Conservation (phyloP, 2,329 filamentous ascomycete species). For the Ophiostoma novo-ulmi region DNA sequence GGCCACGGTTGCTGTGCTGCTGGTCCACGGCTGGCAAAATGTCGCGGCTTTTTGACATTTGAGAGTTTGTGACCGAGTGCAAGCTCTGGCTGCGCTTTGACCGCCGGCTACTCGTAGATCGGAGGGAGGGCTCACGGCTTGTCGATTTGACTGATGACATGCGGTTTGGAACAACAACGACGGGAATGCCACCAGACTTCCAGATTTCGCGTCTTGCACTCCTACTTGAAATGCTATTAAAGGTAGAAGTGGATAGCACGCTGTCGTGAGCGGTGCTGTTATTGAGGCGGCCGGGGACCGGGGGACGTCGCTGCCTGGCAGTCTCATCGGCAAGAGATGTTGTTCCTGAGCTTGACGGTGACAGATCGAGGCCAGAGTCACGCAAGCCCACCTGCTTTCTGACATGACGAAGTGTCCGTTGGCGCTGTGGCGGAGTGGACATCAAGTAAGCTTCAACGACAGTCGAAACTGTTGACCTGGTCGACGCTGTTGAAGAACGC, state of each 20-base stretch:
- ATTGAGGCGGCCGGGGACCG: conserved; percentile 31
- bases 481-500: conserved; percentile 51
- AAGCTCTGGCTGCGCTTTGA: conserved; percentile 52
- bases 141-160: conserved; percentile 48
- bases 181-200: conserved; percentile 57
- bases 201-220: conserved; percentile 55
- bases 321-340: conserved; percentile 37
- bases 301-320: conserved; percentile 32
- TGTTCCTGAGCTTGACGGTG: conserved; percentile 41
- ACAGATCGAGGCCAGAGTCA: conserved; percentile 42
- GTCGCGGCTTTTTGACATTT: conserved; percentile 41
- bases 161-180: conserved; percentile 57
- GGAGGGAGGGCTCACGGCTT: conserved; percentile 49
- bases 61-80: conserved; percentile 43
- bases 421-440: conserved; percentile 45
- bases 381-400: conserved; percentile 51
- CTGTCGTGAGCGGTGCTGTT: conserved; percentile 41
- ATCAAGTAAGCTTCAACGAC: conserved; percentile 55
- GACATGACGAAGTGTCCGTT: conserved; percentile 56
- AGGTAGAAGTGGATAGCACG: conserved; percentile 45
- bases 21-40: conserved; percentile 41
- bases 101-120: conserved; percentile 56
- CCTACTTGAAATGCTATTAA: conserved; percentile 48
- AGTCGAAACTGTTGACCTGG: conserved; percentile 51
- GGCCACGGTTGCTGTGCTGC: conserved; percentile 38